Evolutionary conservation across 2,329 filamentous ascomycete genomes (phyloP).

Genomic region (Fusarium brachygibbosum): DNA sequence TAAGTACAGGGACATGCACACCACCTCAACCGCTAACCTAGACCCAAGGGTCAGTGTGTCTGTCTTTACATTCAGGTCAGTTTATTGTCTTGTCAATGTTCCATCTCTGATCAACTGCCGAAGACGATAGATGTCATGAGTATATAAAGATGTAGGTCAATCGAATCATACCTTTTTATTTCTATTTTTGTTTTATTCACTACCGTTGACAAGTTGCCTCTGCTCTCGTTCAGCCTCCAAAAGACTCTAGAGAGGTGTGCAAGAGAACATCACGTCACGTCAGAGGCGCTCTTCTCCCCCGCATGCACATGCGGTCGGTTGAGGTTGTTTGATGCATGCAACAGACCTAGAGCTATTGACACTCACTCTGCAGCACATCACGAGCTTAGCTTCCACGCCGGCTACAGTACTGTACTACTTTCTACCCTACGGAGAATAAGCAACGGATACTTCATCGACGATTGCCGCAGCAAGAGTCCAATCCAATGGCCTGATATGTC

Average conservation of each 20-base stretch:
- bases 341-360: conserved; percentile 20
- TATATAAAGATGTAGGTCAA: background rate
- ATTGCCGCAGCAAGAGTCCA: conserved; percentile 22
- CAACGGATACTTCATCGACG: conserved; percentile 32
- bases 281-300: conserved; percentile 37
- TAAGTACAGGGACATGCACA: conserved; percentile 45
- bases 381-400: conserved; percentile 21
- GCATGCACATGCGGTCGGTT: conserved; percentile 15
- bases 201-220: background rate
- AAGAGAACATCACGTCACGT: conserved; percentile 36
- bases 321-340: conserved; percentile 37
- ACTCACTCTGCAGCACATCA: conserved; percentile 32
- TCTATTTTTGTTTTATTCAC: background rate
- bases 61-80: background rate
- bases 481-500: conserved; percentile 22
- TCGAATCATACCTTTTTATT: too few relatives aligned
- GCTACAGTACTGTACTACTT: background rate
- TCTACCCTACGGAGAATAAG: conserved; percentile 24
- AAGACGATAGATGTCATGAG: too few relatives aligned
- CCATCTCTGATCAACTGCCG: too few relatives aligned
- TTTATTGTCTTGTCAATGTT: background rate
- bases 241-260: conserved; percentile 5
- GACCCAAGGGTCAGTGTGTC: background rate
- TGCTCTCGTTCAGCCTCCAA: conserved; percentile 1
- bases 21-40: conserved; percentile 18